phyloP scores from a whole-genome alignment of 176 grass and related monocot genomes.

The Elymus sibiricus region DNA sequence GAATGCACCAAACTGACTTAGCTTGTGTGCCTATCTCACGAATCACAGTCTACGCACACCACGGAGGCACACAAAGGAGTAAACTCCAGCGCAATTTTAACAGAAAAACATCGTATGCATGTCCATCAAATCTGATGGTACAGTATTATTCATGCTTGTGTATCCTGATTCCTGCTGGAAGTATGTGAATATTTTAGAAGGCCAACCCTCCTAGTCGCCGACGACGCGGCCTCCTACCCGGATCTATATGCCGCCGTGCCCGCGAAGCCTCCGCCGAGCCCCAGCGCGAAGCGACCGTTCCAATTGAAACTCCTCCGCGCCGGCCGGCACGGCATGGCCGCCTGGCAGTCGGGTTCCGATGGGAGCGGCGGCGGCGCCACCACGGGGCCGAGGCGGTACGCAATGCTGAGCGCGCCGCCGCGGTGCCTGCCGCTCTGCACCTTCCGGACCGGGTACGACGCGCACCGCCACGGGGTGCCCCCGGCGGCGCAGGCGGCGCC shows the following conservation, averaged over 20 bases:
- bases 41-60: no score
- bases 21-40: no score
- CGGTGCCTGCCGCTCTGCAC: neutral
- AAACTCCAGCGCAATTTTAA: no score
- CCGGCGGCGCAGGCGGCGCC: neutral
- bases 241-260: no score
- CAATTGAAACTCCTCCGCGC: neutral
- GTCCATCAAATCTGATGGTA: no score
- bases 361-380: neutral
- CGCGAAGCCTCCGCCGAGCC: neutral
- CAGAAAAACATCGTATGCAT: no score
- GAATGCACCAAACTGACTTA: no score
- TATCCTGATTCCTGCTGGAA: no score
- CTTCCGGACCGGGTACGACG: slow-evolving; percentile 44
- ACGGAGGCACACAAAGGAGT: no score
- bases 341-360: neutral
- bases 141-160: no score
- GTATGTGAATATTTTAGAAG: no score
- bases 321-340: neutral
- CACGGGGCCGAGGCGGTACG: slow-evolving; percentile 36
- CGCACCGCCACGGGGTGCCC: neutral
- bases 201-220: neutral
- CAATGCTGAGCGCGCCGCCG: slow-evolving; percentile 42
- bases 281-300: neutral
- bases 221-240: neutral